These are phyloP conservation scores for Voacanga thouarsii DNA, from an alignment of 257 asterid genomes.

Conservation along the genomic window DNA sequence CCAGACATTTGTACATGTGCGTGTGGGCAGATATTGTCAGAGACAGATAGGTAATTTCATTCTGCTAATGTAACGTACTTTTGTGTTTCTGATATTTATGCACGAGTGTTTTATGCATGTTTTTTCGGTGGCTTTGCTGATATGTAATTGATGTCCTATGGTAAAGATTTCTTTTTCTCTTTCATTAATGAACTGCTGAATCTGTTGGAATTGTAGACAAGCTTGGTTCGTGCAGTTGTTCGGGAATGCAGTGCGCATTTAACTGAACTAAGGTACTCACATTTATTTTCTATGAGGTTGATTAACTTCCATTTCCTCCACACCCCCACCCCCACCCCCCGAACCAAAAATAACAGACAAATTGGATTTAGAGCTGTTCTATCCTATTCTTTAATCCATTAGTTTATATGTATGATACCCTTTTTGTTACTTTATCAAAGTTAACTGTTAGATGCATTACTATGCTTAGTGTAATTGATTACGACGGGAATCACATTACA, in stretches of 20 bases:
- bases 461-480: not conserved
- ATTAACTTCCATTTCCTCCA: no score
- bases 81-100: not conserved
- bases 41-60: not conserved
- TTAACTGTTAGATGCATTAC: not conserved
- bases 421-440: not conserved
- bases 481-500: not conserved
- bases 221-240: constrained; percentile 97
- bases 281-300: not conserved
- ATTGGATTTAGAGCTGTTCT: not conserved
- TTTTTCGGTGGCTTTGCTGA: not conserved
- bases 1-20: constrained; percentile 2
- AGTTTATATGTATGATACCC: not conserved
- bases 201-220: constrained; percentile 52
- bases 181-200: not conserved
- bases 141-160: not conserved
- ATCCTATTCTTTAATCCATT: not conserved
- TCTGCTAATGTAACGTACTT: not conserved
- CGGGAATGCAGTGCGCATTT: constrained; percentile 86
- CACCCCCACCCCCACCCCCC: no score
- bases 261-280: constrained; percentile 62
- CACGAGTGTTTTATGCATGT: not conserved
- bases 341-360: no score
- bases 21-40: no score
- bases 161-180: not conserved